Evolutionary conservation across 106 monocot species (phyloP), one percentile per base, ranked within the genome.

Genomic region (Iris macrosiphon): DNA sequence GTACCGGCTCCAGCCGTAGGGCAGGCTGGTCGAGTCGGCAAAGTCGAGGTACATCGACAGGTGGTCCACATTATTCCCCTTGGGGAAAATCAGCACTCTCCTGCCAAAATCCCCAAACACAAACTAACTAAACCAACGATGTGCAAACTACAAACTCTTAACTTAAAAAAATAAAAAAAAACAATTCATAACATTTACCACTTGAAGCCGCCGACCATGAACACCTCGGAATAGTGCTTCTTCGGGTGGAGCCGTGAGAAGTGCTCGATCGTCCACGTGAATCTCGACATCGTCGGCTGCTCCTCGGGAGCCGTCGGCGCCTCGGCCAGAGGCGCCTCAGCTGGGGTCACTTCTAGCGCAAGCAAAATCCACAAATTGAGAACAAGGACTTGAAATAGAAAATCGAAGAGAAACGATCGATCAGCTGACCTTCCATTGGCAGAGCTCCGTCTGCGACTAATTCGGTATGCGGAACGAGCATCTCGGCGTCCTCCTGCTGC

Each of bases 211-310:
- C 96, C 96, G 15, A 87, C 86, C 17, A 75, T 14, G 48, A 98
- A 98, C 19, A 70, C 35, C 10, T 98, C 96, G 0, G 96, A 98
- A 62, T 90, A 98, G 59, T 75, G 83, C 67, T 98, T 98, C 70
- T 83, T 98, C 1, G 59, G 59, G 55, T 83, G 83, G 55, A 98
- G 9, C 62, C 90, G 71, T 23, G 85, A 69, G 64, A 98, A 98
- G 64, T 98, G 87, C 48, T 87, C 86, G 37, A 98, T 98, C 30
- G 76, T 83, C 96, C 96, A 90, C 7, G 96, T 98, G 64, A 87
- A 90, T 43, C 77, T 74, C 5, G 96, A 87, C 25, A 41, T 58
- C 11, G 72, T 43, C 9, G 86, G 74, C 55, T 86, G 83, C 50
- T 98, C 96, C 60, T 98, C 96, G 40, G 63, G 65, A 39, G 54